phyloP scores from a whole-genome alignment of 2,329 filamentous ascomycete species.

The Aspergillus tubingensis region DNA sequence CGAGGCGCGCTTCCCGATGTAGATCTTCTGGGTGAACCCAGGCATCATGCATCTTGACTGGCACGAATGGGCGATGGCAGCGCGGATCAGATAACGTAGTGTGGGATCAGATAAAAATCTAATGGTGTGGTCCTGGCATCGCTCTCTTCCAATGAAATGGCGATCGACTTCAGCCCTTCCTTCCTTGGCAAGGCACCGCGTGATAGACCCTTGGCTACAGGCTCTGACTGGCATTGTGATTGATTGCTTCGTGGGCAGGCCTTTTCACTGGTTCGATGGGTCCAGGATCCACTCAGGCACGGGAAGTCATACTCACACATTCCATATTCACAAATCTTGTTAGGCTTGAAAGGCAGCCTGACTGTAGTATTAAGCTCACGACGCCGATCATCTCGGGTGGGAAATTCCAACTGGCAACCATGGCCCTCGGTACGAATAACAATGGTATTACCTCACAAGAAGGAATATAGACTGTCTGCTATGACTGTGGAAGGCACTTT shows the following conservation, averaged over 20 bases:
- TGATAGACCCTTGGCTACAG: background rate
- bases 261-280: background rate
- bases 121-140: background rate
- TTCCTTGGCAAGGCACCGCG: background rate
- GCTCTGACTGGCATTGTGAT: background rate
- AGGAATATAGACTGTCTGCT: no score
- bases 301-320: background rate
- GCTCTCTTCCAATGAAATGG: background rate
- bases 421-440: no score
- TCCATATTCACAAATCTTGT: background rate
- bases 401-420: no score
- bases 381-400: no score
- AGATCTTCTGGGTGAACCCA: background rate
- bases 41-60: background rate
- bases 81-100: background rate
- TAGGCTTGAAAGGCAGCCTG: no score
- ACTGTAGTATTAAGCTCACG: no score
- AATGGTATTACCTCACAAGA: no score
- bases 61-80: background rate
- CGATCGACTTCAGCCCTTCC: background rate
- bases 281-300: background rate
- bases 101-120: background rate
- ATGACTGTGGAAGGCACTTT: no score
- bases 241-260: background rate
- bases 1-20: background rate